phyloP scores from a whole-genome alignment of 1,284 basidiomycete species.

The Trichosporon sp. region DNA sequence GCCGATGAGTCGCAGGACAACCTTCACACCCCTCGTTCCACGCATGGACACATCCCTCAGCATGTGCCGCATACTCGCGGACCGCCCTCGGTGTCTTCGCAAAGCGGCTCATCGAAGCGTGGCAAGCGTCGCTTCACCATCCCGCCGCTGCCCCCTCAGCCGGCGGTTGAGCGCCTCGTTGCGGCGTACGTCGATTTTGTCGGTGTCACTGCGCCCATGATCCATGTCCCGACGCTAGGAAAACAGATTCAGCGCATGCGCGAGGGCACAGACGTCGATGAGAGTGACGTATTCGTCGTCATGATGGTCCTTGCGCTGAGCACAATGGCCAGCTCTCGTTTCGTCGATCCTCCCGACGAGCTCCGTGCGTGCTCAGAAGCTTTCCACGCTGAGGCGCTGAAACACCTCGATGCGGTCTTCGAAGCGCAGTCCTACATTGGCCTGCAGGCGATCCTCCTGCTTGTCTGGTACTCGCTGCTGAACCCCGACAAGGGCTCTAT shows the following conservation, averaged over 20 bases:
- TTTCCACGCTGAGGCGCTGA: slow-evolving; percentile 51
- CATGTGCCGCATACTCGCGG: slow-evolving; percentile 7
- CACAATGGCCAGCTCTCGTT: slow-evolving; percentile 50
- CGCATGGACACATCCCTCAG: slow-evolving; percentile 4
- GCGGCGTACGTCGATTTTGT: slow-evolving; percentile 52
- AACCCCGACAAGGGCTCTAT: slow-evolving; percentile 51
- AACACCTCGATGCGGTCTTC: slow-evolving; percentile 50
- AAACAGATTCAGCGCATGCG: slow-evolving; percentile 46
- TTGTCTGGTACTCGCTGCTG: slow-evolving; percentile 50
- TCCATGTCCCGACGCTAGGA: slow-evolving; percentile 50
- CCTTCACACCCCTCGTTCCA: slow-evolving; percentile 23
- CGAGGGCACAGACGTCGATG: slow-evolving; percentile 41
- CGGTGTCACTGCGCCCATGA: slow-evolving; percentile 49
- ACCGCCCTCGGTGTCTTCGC: slow-evolving; percentile 14
- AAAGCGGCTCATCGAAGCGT: slow-evolving; percentile 15
- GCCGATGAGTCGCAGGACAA: slow-evolving; percentile 21
- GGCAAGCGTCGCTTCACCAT: slow-evolving; percentile 37
- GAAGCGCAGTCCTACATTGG: slow-evolving; percentile 49
- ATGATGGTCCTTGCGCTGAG: slow-evolving; percentile 51
- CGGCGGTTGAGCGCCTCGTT: slow-evolving; percentile 50
- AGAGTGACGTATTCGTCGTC: slow-evolving; percentile 50
- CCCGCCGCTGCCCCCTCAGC: slow-evolving; percentile 48
- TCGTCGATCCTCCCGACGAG: slow-evolving; percentile 50
- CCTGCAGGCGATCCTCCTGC: slow-evolving; percentile 49
- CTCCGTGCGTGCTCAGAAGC: slow-evolving; percentile 51